phyloP scores from a whole-genome alignment of 1,284 basidiomycete genomes.

The Cryptococcus amylolentus region DNA sequence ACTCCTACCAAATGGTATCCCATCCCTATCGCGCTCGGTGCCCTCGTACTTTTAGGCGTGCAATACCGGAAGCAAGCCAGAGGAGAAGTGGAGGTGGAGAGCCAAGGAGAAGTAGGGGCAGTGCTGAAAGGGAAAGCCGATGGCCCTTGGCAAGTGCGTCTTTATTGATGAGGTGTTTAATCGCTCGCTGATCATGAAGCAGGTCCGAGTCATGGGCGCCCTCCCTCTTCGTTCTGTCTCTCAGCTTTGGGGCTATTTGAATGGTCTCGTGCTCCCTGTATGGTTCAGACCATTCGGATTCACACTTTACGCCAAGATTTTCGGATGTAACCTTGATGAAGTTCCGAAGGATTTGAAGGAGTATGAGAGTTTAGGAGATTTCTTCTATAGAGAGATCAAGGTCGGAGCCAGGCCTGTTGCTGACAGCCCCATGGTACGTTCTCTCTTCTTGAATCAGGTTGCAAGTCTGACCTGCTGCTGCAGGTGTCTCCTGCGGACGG shows the following conservation, averaged over 20 bases:
- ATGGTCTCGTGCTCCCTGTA: slow-evolving; percentile 84
- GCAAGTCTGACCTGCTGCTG: neutral
- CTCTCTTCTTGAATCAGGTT: neutral
- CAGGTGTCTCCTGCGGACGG: slow-evolving; percentile 93
- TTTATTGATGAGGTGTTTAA: neutral
- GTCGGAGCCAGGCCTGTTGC: slow-evolving; percentile 77
- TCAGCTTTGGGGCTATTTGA: slow-evolving; percentile 92
- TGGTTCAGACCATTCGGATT: slow-evolving; percentile 91
- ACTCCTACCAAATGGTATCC: slow-evolving; percentile 96
- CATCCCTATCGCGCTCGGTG: slow-evolving; percentile 85
- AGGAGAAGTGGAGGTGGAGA: slow-evolving; percentile 42
- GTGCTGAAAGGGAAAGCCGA: slow-evolving; percentile 58
- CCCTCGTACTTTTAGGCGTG: slow-evolving; percentile 75
- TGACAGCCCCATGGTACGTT: slow-evolving; percentile 66
- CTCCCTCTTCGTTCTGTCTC: slow-evolving; percentile 91
- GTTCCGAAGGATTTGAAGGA: slow-evolving; percentile 74
- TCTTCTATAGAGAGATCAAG: slow-evolving; percentile 90
- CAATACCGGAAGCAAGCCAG: slow-evolving; percentile 57
- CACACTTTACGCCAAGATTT: slow-evolving; percentile 76
- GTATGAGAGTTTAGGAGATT: slow-evolving; percentile 83
- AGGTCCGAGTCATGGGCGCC: slow-evolving; percentile 95
- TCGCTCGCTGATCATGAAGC: neutral
- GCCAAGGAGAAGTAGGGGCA: slow-evolving; percentile 62
- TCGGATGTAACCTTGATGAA: slow-evolving; percentile 93
- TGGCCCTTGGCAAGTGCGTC: slow-evolving; percentile 76